Percentiles rank a stretch among this genome's conserved stretches.
Evolutionary conservation across 2,329 filamentous ascomycete species (phyloP).

Genomic region (Penicillium sclerotiorum): DNA sequence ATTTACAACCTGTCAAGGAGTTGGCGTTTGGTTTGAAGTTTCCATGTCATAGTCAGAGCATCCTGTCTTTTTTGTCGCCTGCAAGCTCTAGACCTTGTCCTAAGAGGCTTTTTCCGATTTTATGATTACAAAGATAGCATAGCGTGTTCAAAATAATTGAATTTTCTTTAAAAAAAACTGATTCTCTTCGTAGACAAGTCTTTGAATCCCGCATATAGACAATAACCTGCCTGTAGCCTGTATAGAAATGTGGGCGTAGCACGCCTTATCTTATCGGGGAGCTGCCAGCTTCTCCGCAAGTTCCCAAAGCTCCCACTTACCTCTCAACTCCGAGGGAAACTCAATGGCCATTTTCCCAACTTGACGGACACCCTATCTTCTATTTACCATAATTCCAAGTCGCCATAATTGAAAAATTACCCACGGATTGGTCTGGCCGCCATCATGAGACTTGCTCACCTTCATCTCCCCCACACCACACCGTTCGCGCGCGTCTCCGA

Average conservation of each 20-base stretch:
- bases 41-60: too few relatives aligned
- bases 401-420: not conserved
- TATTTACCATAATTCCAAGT: not conserved
- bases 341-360: not conserved
- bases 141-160: too few relatives aligned
- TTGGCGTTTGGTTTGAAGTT: not conserved
- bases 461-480: conserved; percentile 59
- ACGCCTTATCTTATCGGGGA: conserved; percentile 4
- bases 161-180: too few relatives aligned
- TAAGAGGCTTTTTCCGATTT: too few relatives aligned
- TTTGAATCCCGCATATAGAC: too few relatives aligned
- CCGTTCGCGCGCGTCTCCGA: conserved; percentile 58
- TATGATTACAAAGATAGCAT: too few relatives aligned
- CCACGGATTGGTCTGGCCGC: too few relatives aligned
- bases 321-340: conserved; percentile 24
- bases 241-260: too few relatives aligned
- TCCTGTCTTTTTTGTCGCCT: too few relatives aligned
- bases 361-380: not conserved
- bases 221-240: too few relatives aligned
- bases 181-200: too few relatives aligned
- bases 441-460: conserved; percentile 60
- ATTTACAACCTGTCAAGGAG: not conserved
- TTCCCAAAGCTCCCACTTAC: conserved; percentile 8
- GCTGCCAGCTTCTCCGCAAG: conserved; percentile 28
- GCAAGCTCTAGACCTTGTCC: too few relatives aligned